Percentiles rank a stretch among this genome's conserved stretches.
These are phyloP conservation scores for Iris pallida DNA, from an alignment of 116 monocot genomes.

Conservation along the genomic window DNA sequence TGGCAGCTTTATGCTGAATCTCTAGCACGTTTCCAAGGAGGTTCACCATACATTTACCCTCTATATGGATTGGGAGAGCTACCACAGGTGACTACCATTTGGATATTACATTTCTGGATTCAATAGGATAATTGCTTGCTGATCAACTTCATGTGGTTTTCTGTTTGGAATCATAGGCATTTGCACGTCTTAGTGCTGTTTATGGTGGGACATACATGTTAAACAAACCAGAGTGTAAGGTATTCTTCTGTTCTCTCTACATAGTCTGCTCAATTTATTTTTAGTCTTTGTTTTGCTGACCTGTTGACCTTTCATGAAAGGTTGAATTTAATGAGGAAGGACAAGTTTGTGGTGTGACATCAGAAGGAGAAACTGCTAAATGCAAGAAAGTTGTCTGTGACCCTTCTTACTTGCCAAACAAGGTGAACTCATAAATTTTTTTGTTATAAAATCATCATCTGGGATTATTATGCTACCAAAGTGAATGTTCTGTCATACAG, in stretches of 20 bases:
- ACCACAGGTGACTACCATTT: conserved; percentile 55
- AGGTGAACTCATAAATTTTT: conserved; percentile 4
- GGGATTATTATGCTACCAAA: too few relatives aligned
- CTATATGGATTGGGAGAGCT: conserved; percentile 95
- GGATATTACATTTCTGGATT: neutral
- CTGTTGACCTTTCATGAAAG: conserved; percentile 20
- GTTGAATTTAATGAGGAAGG: conserved; percentile 94
- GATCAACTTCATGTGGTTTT: neutral
- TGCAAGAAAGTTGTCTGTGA: conserved; percentile 22
- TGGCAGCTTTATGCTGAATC: conserved; percentile 86
- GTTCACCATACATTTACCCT: conserved; percentile 94
- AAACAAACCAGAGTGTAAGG: conserved; percentile 34
- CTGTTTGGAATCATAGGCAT: conserved; percentile 34
- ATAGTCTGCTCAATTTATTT: neutral
- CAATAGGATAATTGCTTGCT: neutral
- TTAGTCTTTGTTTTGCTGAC: neutral
- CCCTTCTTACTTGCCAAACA: conserved; percentile 20
- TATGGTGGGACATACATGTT: conserved; percentile 97
- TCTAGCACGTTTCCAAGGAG: conserved; percentile 88
- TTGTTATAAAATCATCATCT: neutral
- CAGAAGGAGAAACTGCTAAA: conserved; percentile 16
- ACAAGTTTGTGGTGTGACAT: conserved; percentile 47
- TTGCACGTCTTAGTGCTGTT: conserved; percentile 92
- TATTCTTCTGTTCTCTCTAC: neutral
- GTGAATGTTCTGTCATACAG: too few relatives aligned